Base-by-base conservation (phyloP, 2,329 filamentous ascomycete genomes). In the Aspergillus vadensis region DNA sequence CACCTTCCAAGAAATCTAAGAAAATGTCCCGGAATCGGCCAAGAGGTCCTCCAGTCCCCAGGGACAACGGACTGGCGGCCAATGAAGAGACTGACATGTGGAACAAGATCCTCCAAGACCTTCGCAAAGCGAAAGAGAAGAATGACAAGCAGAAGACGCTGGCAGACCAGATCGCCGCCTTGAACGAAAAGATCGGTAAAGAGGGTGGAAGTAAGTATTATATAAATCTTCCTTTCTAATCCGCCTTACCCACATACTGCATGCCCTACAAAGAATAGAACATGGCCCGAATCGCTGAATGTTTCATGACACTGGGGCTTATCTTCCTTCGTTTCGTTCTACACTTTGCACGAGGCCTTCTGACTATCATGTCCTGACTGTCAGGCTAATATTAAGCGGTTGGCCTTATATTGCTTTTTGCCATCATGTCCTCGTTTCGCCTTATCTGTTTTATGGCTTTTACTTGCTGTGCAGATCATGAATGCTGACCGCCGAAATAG, bases 51-150 rank as follows among this genome's bases (percentile, higher is more conserved):
- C 72, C 73, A 10, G 61, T 69, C 41, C 72, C 74, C 59, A 71
- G 77, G 51, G 77, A 79, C 63, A 79, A 79, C 69, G 76, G 76
- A 23, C 70, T 76, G n/a, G 76, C 75, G 17, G 76, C 75, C 32
- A 78, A 78, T 55, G 77, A 79, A 68, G 77, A 79, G 60, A 74
- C 77, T 61, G 77, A 79, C 59, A 76, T 79, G 69, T 79, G 76
- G 76, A 78, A 77, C 61, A 75, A 75, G 63, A 79, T 79, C 48
- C 70, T 76, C 48, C 75, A 77, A 59, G 76, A 79, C 61, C 69
- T 79, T 44, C 70, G 71, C 59, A 79, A 79, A 63, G 76, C 77
- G 39, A 76, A 78, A 53, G 77, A 79, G 66, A 78, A 76, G 61
- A 77, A 78, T 59, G 77, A 79, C 60, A 75, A 77, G 58, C 77